Base-by-base conservation (phyloP, 2,329 filamentous ascomycete genomes). In the Fusarium sororula region DNA sequence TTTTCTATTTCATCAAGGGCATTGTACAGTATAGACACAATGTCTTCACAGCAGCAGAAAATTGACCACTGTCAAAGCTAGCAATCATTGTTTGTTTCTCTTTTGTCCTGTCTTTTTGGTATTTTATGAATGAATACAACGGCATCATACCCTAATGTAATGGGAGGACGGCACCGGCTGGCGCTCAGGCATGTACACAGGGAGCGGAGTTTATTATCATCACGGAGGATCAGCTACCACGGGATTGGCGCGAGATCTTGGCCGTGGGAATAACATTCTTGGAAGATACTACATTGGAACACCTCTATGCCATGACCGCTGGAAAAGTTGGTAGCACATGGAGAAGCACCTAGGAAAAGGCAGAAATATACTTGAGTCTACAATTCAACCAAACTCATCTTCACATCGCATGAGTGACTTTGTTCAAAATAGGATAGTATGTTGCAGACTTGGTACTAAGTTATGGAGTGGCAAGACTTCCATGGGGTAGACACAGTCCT, bases 141-240 rank as follows among this genome's bases (percentile, higher is more conserved):
- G 65, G 50, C 69, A 76, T 68, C 77, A 78, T 75, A 76, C 70
- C 75, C 75, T 79, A 79, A 79, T 79, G 75, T 79, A 79, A 79
- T 79, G 77, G 68, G 72, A 69, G 73, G 58, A 69, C 58, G 69
- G 60, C 70, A 64, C 63, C 51, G 56, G 71, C 58, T 70, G 76
- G 77, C 75, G 77, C 77, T 78, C 67, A 70, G 53, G 68, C 58
- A 65, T 71, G 58, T 61, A 66, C 66, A 65, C 50, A 47, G 41
- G 63, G 66, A 68, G 65, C 53, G 63, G 57, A 67, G 41, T 58
- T 67, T 65, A 42, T 56, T 45, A 47, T 48, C 38, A 45, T 47
- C 22, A 66, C 26, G 56, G 51, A 37, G 53, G 56, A 42, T 50
- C 35, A 45, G 14, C 28, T 53, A 41, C 42, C 26, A 38, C 39